phyloP scores from a whole-genome alignment of 2,329 filamentous ascomycete genomes.

The Sphaerulina populicola region DNA sequence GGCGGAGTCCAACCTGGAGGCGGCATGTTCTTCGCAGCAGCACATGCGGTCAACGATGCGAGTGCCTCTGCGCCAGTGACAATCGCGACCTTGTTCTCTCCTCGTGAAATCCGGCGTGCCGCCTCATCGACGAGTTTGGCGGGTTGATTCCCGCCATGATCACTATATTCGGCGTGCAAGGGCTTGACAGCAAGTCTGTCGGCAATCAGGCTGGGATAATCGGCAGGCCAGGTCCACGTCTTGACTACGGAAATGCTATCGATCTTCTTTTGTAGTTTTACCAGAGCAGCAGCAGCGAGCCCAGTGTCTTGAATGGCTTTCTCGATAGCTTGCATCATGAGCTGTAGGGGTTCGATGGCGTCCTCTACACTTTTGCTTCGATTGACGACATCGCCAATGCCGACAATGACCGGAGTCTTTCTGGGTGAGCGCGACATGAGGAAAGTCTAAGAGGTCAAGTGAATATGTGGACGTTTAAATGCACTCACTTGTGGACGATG shows the following conservation, averaged over 20 bases:
- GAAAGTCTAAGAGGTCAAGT: no score
- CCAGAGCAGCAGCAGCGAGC: conserved; percentile 23
- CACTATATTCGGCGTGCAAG: conserved; percentile 44
- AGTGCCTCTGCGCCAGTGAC: conserved; percentile 58
- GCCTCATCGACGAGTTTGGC: conserved; percentile 56
- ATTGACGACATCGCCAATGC: conserved; percentile 56
- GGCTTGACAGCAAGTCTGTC: conserved; percentile 43
- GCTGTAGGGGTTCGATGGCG: conserved; percentile 50
- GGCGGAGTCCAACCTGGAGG: conserved; percentile 53
- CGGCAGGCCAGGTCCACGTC: conserved; percentile 60
- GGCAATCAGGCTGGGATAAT: conserved; percentile 49
- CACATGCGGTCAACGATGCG: conserved; percentile 50
- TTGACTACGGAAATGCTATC: conserved; percentile 54
- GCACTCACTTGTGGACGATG: no score
- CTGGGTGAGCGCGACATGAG: conserved; percentile 10
- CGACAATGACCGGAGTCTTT: conserved; percentile 50
- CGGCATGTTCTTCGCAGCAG: conserved; percentile 46
- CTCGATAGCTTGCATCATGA: conserved; percentile 52
- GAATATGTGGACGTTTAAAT: no score
- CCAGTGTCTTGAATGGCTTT: conserved; percentile 46
- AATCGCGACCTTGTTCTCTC: conserved; percentile 50
- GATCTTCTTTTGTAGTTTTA: conserved; percentile 39
- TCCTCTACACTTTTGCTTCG: conserved; percentile 44
- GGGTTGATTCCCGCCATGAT: conserved; percentile 57
- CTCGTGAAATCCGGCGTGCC: conserved; percentile 48